These are phyloP conservation scores for Phylloporus sp. DNA, from an alignment of 768 basidiomycete species.

Conservation along the genomic window DNA sequence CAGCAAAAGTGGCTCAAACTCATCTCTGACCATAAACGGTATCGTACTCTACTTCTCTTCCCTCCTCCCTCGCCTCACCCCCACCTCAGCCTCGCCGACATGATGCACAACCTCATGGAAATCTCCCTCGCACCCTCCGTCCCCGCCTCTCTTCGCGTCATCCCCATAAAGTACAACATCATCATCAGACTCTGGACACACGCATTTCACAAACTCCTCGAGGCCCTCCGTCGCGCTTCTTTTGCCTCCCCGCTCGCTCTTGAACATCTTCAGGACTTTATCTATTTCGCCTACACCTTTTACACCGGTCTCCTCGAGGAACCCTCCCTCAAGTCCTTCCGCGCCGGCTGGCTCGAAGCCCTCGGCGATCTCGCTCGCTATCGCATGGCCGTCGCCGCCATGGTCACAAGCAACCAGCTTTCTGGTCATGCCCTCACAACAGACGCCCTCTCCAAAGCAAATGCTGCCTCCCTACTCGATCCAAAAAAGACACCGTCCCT, in stretches of 20 bases:
- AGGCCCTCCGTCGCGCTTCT: conserved; percentile 83
- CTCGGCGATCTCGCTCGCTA: conserved; percentile 95
- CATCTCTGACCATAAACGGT: conserved; percentile 82
- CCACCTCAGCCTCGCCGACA: conserved; percentile 73
- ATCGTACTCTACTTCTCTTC: conserved; percentile 9
- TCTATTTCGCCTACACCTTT: conserved; percentile 92
- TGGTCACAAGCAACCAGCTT: conserved; percentile 52
- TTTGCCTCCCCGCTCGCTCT: conserved; percentile 60
- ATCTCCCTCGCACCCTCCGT: conserved; percentile 83
- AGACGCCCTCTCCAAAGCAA: conserved; percentile 50
- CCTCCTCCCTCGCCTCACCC: conserved; percentile 2
- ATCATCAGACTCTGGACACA: conserved; percentile 90
- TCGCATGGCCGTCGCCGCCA: conserved; percentile 90
- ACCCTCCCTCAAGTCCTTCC: conserved; percentile 60
- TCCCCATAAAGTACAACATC: conserved; percentile 94
- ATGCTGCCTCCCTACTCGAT: conserved; percentile 27
- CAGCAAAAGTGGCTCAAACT: conserved; percentile 73
- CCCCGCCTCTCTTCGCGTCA: conserved; percentile 81
- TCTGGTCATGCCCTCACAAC: conserved; percentile 45
- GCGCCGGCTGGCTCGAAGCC: conserved; percentile 89
- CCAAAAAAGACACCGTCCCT: conserved; percentile 14
- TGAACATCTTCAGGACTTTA: conserved; percentile 91
- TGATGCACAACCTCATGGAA: conserved; percentile 82
- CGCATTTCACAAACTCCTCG: conserved; percentile 85
- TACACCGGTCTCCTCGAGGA: conserved; percentile 90